Conservation (phyloP, 306 rosid species). For the Pyrus bretschneideri region DNA sequence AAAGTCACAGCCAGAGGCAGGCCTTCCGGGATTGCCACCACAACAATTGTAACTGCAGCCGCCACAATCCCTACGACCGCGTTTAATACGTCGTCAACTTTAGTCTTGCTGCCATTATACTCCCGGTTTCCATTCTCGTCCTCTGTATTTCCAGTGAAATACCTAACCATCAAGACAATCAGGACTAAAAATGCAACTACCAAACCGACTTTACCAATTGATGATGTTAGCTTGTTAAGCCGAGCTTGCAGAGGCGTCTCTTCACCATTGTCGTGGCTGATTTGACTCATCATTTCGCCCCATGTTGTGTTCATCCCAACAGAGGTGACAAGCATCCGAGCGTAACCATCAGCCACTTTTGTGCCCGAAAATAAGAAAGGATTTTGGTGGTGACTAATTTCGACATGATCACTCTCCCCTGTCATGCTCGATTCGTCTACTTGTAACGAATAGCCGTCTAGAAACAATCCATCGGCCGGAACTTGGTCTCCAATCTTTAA, state of each 20-base stretch:
- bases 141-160: slow-evolving; percentile 15
- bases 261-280: slow-evolving; percentile 3
- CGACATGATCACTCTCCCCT: slow-evolving; percentile 33
- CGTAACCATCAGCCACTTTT: slow-evolving; percentile 34
- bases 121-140: slow-evolving; percentile 18
- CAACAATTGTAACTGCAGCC: slow-evolving; percentile 31
- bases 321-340: slow-evolving; percentile 34
- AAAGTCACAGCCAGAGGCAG: slow-evolving; percentile 32
- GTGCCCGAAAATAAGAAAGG: slow-evolving; percentile 36
- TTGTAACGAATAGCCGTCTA: slow-evolving; percentile 23
- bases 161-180: slow-evolving; percentile 13
- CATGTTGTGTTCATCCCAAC: slow-evolving; percentile 33
- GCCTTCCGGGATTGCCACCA: slow-evolving; percentile 43
- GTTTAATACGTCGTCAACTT: slow-evolving; percentile 10
- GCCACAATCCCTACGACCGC: slow-evolving; percentile 19
- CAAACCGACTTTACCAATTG: slow-evolving; percentile 25
- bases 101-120: slow-evolving; percentile 11
- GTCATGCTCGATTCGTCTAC: slow-evolving; percentile 33
- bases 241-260: slow-evolving; percentile 22
- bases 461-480: slow-evolving; percentile 41
- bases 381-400: neutral
- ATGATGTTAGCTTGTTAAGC: slow-evolving; percentile 17
- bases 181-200: slow-evolving; percentile 25
- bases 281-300: slow-evolving; percentile 32
- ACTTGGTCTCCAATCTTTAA: slow-evolving; percentile 37